Evolutionary conservation across 2,329 filamentous ascomycete genomes (phyloP).

Genomic region (Pyrenophora teres): DNA sequence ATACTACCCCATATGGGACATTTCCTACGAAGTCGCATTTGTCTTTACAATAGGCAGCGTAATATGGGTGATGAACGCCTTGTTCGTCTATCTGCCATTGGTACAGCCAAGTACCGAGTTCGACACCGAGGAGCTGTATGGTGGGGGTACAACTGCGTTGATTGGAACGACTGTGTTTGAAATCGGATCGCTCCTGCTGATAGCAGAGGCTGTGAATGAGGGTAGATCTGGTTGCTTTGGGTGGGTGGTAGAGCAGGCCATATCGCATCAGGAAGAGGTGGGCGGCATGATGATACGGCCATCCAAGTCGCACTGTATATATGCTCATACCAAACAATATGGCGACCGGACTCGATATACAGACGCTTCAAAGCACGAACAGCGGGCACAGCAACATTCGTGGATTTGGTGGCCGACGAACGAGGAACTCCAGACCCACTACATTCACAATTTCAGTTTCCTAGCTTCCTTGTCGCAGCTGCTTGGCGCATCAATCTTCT

Average conservation of each 20-base stretch:
- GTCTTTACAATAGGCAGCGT: slow-evolving; percentile 59
- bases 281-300: slow-evolving; percentile 14
- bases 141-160: slow-evolving; percentile 66
- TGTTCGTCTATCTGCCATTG: slow-evolving; percentile 67
- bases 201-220: slow-evolving; percentile 72
- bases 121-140: slow-evolving; percentile 56
- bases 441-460: slow-evolving; percentile 66
- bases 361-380: background rate
- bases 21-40: slow-evolving; percentile 60
- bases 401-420: slow-evolving; percentile 67
- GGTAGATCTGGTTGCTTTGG: slow-evolving; percentile 69
- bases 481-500: slow-evolving; percentile 66
- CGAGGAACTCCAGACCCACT: slow-evolving; percentile 63
- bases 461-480: slow-evolving; percentile 63
- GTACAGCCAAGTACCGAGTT: slow-evolving; percentile 60
- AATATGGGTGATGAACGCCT: slow-evolving; percentile 59
- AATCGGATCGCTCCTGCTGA: slow-evolving; percentile 64
- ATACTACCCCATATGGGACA: slow-evolving; percentile 60
- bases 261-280: slow-evolving; percentile 40
- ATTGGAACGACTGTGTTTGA: slow-evolving; percentile 72
- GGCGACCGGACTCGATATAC: slow-evolving; percentile 28
- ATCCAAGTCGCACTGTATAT: slow-evolving; percentile 33
- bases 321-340: slow-evolving; percentile 47
- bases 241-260: slow-evolving; percentile 64
- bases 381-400: slow-evolving; percentile 5